Base-by-base conservation (phyloP, 2,329 filamentous ascomycete species). In the Microcera coccophila region DNA sequence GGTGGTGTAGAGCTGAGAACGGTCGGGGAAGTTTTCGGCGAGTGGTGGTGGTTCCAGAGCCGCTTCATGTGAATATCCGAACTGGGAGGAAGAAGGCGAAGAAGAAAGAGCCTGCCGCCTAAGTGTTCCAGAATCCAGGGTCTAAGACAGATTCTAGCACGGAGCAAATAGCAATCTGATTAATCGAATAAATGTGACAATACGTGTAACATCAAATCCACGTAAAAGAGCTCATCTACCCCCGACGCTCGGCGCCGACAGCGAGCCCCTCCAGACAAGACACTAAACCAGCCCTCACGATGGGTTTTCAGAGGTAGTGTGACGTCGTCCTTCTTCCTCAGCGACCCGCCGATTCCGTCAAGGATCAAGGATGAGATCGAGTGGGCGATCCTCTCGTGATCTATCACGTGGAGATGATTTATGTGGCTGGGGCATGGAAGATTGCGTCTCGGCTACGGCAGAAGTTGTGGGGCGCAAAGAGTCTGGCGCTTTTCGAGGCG, bases 291-390 rank as follows among this genome's bases (percentile, higher is more conserved):
- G 36, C 14, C n/a, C 18, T 36, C 12, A 26, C 26, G 38, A 33
- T 35, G 33, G 21, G 26, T 32, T 20, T 38, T 39, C 17, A 21
- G 11, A 24, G 20, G 40, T 37, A 37, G 41, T 48, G 49, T 53
- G 50, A 53, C 50, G 49, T 53, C 41, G 45, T 48, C 15, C 15
- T 19, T 53, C 41, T 45, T 48, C 15, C 15, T 19, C 17, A 18
- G 33, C 20, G 33, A 17, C 18, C 46, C 41, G 32, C 41, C 18
- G 14, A 40, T 20, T 20, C 10, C 16, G 15, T 10, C 37, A 43
- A 26, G 18, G 35, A 44, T 39, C 42, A 22, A 45, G 17, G 33
- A 17, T 9, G 3, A 24, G 49, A 42, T 42, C 49, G 54, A 42
- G 50, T 48, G 45, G 35, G 8, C 9, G 5, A 21, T 5, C n/a